These are phyloP conservation scores for Phytophthora tubulina DNA, from an alignment of 352 stramenopile species.

Conservation along the genomic window DNA sequence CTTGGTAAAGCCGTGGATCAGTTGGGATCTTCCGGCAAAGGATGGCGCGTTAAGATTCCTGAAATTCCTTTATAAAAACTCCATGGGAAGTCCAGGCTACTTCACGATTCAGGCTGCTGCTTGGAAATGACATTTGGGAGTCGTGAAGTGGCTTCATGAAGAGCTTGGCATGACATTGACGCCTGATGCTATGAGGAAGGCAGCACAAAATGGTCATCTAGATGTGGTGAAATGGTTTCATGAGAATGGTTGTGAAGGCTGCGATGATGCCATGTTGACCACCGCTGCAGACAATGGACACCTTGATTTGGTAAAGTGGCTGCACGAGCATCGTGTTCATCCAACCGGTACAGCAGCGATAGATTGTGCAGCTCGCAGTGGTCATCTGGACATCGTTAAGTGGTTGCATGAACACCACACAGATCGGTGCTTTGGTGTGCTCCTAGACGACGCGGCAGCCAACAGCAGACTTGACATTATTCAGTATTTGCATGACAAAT, in stretches of 20 bases:
- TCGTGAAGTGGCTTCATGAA: slow-evolving; percentile 34
- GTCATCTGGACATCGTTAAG: slow-evolving; percentile 27
- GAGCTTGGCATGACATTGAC: slow-evolving; percentile 7
- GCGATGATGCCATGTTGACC: slow-evolving; percentile 14
- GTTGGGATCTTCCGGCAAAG: slow-evolving; percentile 31
- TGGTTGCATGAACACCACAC: slow-evolving; percentile 13
- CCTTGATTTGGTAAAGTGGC: slow-evolving; percentile 27
- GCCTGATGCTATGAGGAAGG: slow-evolving; percentile 26
- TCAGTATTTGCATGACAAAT: slow-evolving; percentile 14
- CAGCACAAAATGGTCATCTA: slow-evolving; percentile 31
- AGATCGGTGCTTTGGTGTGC: slow-evolving; percentile 1
- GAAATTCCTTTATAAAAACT: slow-evolving; percentile 27
- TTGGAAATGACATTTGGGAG: slow-evolving; percentile 26
- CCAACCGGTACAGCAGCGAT: slow-evolving; percentile 12
- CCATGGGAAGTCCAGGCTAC: slow-evolving; percentile 24
- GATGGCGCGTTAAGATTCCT: slow-evolving; percentile 28
- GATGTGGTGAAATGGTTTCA: slow-evolving; percentile 32
- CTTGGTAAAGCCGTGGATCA: slow-evolving; percentile 35
- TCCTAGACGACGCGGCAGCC: slow-evolving; percentile 18
- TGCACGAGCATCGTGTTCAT: slow-evolving; percentile 20
- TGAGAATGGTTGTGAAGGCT: slow-evolving; percentile 28
- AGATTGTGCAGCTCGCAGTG: slow-evolving; percentile 19
- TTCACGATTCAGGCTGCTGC: slow-evolving; percentile 28
- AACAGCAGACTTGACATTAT: slow-evolving; percentile 18
- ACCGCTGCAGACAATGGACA: slow-evolving; percentile 24